These are phyloP conservation scores for Cryphonectria carpinicola DNA, from an alignment of 2,329 filamentous ascomycete species.

Conservation along the genomic window DNA sequence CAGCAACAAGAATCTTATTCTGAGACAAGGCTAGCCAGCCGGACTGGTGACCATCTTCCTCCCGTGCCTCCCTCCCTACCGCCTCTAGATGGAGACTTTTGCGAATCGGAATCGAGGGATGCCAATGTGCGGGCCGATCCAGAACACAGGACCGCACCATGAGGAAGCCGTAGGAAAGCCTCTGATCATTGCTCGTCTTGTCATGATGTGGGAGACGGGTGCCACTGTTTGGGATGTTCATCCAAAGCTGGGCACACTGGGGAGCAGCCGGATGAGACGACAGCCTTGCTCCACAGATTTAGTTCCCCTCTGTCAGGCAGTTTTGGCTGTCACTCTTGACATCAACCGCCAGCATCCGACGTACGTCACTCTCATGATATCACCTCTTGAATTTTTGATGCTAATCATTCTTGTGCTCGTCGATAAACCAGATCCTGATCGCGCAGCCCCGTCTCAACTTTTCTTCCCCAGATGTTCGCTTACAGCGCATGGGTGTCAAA, in stretches of 20 bases:
- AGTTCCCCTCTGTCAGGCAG: not conserved
- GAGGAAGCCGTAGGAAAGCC: not conserved
- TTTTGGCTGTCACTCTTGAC: not conserved
- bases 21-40: not conserved
- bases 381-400: not conserved
- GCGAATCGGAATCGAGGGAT: not conserved
- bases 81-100: not conserved
- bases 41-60: not conserved
- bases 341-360: constrained; percentile 9
- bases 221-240: constrained; percentile 9
- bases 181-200: constrained; percentile 24
- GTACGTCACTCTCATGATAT: constrained; percentile 10
- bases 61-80: not conserved
- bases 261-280: constrained; percentile 9
- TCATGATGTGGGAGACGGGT: constrained; percentile 13
- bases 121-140: constrained; percentile 5
- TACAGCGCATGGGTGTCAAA: not conserved
- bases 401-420: not conserved
- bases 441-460: not conserved
- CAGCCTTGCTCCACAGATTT: constrained; percentile 8
- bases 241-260: not conserved
- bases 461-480: not conserved
- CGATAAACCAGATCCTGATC: not conserved
- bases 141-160: constrained; percentile 6
- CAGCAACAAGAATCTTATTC: not conserved